Evolutionary conservation across 2,329 filamentous ascomycete species (phyloP).

Genomic region (Fusarium mexicanum): DNA sequence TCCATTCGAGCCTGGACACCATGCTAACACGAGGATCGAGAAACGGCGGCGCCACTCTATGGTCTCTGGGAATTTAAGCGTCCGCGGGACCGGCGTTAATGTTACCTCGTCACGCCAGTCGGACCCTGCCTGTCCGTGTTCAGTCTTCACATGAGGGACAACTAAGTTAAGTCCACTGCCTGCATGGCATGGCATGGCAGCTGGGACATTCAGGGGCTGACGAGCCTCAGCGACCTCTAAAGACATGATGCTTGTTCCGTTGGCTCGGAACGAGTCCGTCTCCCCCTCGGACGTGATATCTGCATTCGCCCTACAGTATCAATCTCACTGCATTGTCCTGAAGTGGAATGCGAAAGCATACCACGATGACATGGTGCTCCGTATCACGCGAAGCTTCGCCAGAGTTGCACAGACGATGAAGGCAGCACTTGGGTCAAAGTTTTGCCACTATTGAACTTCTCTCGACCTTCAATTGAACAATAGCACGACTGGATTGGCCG

Average conservation of each 20-base stretch:
- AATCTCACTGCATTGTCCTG: not conserved
- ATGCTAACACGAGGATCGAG: not conserved
- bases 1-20: not conserved
- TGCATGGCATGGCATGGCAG: slow-evolving; percentile 26
- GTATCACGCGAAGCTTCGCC: not conserved
- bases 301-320: slow-evolving; percentile 5
- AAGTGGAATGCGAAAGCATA: not conserved
- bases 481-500: slow-evolving; percentile 1
- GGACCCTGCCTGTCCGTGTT: slow-evolving; percentile 14
- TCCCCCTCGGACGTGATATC: slow-evolving; percentile 5
- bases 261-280: slow-evolving; percentile 18
- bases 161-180: not conserved
- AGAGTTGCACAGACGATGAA: slow-evolving; percentile 7
- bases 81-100: slow-evolving; percentile 23
- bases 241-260: slow-evolving; percentile 5
- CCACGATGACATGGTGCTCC: slow-evolving; percentile 6
- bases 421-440: not conserved
- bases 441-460: slow-evolving; percentile 2
- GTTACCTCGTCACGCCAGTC: slow-evolving; percentile 29
- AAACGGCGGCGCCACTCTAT: not conserved
- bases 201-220: slow-evolving; percentile 24
- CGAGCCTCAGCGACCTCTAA: slow-evolving; percentile 22
- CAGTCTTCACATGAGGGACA: not conserved
- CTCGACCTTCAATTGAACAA: not conserved
- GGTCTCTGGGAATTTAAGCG: not conserved